Evolutionary conservation across 2,329 filamentous ascomycete species (phyloP).

Genomic region (Canariomyces notabilis): DNA sequence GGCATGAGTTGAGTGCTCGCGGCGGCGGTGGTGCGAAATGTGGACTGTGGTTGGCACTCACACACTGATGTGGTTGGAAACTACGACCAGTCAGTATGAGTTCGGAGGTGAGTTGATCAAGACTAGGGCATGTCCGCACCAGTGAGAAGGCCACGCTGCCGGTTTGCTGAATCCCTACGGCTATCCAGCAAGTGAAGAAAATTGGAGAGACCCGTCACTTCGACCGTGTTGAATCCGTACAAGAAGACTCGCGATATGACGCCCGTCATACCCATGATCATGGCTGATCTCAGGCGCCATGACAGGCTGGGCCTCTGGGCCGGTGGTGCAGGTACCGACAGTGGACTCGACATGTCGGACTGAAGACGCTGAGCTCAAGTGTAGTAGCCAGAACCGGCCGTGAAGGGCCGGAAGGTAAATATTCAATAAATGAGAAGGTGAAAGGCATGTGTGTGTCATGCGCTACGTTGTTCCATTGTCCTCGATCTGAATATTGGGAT

Average conservation of each 20-base stretch:
- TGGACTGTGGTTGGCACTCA: conserved; percentile 34
- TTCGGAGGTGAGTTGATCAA: neutral
- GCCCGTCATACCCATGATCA: conserved; percentile 69
- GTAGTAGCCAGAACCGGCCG: neutral
- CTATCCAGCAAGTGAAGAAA: conserved; percentile 74
- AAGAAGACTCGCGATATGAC: conserved; percentile 70
- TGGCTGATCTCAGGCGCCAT: conserved; percentile 69
- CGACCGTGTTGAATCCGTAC: conserved; percentile 65
- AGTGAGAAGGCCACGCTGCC: conserved; percentile 76
- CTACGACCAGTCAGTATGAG: conserved; percentile 37
- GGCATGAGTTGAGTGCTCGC: conserved; percentile 12
- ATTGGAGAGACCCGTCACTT: conserved; percentile 69
- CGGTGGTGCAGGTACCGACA: conserved; percentile 22
- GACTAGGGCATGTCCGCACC: conserved; percentile 44
- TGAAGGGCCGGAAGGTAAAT: neutral
- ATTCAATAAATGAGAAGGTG: neutral
- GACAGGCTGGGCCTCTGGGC: conserved; percentile 50
- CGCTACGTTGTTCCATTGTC: conserved; percentile 2
- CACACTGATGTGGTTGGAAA: conserved; percentile 86
- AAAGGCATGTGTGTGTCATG: neutral
- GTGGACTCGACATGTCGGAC: neutral
- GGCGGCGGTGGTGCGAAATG: neutral
- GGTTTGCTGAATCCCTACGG: conserved; percentile 59
- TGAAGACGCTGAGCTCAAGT: neutral
- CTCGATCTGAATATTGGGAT: neutral